Evolutionary conservation across 2,329 filamentous ascomycete genomes (phyloP).

Genomic region (Paramyrothecium roridum): DNA sequence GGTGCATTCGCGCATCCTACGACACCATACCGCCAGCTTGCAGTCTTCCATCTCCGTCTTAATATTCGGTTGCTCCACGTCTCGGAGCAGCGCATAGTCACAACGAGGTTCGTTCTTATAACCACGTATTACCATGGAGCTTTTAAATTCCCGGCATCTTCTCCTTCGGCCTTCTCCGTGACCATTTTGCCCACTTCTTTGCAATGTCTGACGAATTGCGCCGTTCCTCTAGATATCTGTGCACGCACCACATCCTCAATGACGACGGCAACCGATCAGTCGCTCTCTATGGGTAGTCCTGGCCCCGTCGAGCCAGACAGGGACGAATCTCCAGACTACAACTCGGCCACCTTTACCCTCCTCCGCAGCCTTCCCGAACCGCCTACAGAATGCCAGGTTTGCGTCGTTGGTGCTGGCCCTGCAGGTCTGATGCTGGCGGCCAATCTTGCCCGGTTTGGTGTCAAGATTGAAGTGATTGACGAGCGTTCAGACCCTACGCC

Average conservation of each 20-base stretch:
- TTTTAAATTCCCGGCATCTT: too few species aligned
- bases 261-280: not conserved
- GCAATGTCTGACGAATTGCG: too few species aligned
- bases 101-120: too few species aligned
- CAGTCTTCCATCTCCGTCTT: too few species aligned
- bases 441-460: slow-evolving; percentile 61
- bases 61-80: too few species aligned
- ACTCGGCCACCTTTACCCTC: slow-evolving; percentile 43
- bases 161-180: too few species aligned
- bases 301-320: slow-evolving; percentile 29
- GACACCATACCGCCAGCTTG: too few species aligned
- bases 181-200: too few species aligned
- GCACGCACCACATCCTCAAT: not conserved
- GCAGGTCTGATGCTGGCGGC: slow-evolving; percentile 54
- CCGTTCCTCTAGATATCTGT: not conserved
- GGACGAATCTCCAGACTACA: slow-evolving; percentile 26
- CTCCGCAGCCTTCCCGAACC: slow-evolving; percentile 45
- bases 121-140: too few species aligned
- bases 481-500: slow-evolving; percentile 66
- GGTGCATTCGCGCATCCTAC: too few species aligned
- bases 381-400: slow-evolving; percentile 43
- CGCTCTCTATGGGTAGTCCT: slow-evolving; percentile 13
- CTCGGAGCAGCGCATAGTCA: too few species aligned
- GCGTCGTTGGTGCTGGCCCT: slow-evolving; percentile 53
- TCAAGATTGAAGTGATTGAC: slow-evolving; percentile 64